phyloP scores from a whole-genome alignment of 192 early-diverging fungal species.

The Coemansia sp. region DNA sequence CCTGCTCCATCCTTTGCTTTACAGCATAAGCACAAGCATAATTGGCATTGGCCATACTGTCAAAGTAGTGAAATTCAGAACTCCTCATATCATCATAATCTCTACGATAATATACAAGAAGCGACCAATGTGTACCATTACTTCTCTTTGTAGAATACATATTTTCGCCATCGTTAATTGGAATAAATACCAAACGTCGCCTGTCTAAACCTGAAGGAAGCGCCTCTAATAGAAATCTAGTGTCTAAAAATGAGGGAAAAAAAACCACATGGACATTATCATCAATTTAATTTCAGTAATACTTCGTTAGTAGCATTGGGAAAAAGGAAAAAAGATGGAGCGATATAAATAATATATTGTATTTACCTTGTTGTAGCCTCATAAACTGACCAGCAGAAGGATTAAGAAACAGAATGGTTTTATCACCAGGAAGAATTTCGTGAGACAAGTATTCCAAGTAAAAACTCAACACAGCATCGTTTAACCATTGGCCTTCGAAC shows the following conservation, averaged over 20 bases:
- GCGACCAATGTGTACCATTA: constrained; percentile 34
- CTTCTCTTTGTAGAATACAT: constrained; percentile 1
- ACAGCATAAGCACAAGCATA: constrained; percentile 20
- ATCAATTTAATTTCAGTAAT: not conserved
- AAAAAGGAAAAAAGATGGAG: not conserved
- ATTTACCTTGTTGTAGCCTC: constrained; percentile 5
- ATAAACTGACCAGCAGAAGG: constrained; percentile 31
- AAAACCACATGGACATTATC: not conserved
- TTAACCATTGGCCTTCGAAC: constrained; percentile 40
- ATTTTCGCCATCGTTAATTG: constrained; percentile 25
- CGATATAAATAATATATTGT: not conserved
- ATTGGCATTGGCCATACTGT: constrained; percentile 46
- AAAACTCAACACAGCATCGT: constrained; percentile 43
- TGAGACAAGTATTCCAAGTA: constrained; percentile 49
- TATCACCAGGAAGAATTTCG: constrained; percentile 30
- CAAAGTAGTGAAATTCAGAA: constrained; percentile 43
- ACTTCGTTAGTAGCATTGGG: not conserved
- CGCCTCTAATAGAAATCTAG: constrained; percentile 6
- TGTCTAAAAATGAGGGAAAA: not conserved
- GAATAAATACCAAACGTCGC: constrained; percentile 29
- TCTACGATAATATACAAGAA: constrained; percentile 21
- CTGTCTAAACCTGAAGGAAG: constrained; percentile 18
- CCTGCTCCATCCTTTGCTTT: constrained; percentile 14
- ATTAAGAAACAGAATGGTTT: constrained; percentile 35
- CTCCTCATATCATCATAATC: not conserved